These are phyloP conservation scores for Rhazya stricta DNA, from an alignment of 257 asterid species.

Conservation along the genomic window DNA sequence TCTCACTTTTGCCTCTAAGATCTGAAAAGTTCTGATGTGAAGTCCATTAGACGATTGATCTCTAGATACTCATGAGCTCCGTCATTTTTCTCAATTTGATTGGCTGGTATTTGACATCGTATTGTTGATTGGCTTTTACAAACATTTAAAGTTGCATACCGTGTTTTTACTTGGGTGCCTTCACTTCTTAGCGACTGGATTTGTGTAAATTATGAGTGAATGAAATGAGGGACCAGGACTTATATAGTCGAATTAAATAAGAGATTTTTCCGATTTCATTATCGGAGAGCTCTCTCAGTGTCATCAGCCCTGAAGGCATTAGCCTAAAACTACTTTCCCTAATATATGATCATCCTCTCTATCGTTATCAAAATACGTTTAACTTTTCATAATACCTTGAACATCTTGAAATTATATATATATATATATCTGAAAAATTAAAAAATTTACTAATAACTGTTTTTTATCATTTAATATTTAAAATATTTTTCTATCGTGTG, in stretches of 20 bases:
- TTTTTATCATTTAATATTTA: too few relatives aligned
- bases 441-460: too few relatives aligned
- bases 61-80: background rate
- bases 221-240: background rate
- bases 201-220: conserved; percentile 1
- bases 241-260: background rate
- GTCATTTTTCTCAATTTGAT: background rate
- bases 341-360: too few relatives aligned
- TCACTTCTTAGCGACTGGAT: background rate
- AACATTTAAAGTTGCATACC: background rate
- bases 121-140: background rate
- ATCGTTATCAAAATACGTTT: too few relatives aligned
- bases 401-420: too few relatives aligned
- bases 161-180: background rate
- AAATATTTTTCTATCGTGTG: too few relatives aligned
- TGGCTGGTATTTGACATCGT: background rate
- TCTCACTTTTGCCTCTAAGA: conserved; percentile 58
- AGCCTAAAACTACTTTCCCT: background rate
- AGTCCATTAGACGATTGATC: background rate
- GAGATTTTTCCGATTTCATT: background rate
- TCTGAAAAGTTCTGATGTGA: conserved; percentile 29
- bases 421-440: too few relatives aligned
- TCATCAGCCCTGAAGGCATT: background rate
- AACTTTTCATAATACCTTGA: too few relatives aligned
- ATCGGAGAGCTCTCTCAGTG: too few relatives aligned